Evolutionary conservation across 352 stramenopile genomes (phyloP).

Genomic region (Blastocystis sp.): DNA sequence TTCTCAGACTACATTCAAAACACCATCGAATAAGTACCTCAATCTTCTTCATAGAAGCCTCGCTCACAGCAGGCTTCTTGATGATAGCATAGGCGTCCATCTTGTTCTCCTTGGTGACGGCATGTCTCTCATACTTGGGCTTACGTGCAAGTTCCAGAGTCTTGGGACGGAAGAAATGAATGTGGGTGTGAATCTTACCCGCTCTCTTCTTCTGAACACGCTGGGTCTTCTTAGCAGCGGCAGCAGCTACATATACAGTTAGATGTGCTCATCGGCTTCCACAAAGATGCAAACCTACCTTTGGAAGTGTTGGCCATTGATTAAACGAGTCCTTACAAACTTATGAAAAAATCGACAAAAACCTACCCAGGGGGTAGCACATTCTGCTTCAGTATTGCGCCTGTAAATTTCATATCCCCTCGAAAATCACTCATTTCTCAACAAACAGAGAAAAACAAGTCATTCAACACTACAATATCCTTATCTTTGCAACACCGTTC

Average conservation of each 20-base stretch:
- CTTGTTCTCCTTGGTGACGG: constrained; percentile 77
- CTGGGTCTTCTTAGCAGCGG: constrained; percentile 57
- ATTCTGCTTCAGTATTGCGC: background rate
- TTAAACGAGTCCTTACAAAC: constrained; percentile 53
- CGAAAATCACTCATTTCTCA: background rate
- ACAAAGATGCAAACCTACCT: background rate
- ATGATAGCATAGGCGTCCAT: constrained; percentile 98
- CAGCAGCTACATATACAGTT: constrained; percentile 20
- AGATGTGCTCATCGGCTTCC: background rate
- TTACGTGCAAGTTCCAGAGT: constrained; percentile 86
- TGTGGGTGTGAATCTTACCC: constrained; percentile 94
- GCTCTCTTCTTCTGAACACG: constrained; percentile 77
- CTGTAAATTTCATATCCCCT: background rate
- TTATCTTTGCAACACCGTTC: background rate
- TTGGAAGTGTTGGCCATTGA: constrained; percentile 28
- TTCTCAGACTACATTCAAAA: constrained; percentile 83
- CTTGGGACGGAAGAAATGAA: constrained; percentile 99
- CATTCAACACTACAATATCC: constrained; percentile 19
- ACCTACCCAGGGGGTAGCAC: background rate
- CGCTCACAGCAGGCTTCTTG: constrained; percentile 96
- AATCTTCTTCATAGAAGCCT: constrained; percentile 99
- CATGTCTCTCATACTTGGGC: constrained; percentile 88
- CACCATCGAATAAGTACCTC: constrained; percentile 68
- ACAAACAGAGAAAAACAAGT: constrained; percentile 54
- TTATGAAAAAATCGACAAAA: background rate